Evolutionary conservation across 371 early-diverging fungal genomes (phyloP).

Genomic region (Mortierella sp.): DNA sequence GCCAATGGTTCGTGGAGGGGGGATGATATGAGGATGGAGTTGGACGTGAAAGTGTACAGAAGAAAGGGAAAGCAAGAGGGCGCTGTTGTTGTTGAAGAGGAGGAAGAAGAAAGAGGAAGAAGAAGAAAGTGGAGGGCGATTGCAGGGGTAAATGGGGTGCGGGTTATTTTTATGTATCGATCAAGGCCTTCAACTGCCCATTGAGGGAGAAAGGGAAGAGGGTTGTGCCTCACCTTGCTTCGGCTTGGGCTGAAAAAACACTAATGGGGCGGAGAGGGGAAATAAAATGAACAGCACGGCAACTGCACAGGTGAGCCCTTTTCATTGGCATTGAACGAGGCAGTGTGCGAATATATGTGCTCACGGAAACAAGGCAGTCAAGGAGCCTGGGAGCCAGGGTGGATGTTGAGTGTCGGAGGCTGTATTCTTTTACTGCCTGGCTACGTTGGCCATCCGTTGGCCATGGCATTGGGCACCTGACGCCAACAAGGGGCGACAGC

Average conservation of each 20-base stretch:
- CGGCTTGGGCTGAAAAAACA: not conserved
- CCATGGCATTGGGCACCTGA: not conserved
- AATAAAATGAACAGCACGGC: not conserved
- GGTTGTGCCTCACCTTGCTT: not conserved
- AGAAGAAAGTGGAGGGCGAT: not conserved
- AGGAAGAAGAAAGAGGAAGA: not conserved
- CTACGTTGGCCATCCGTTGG: not conserved
- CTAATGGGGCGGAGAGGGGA: not conserved
- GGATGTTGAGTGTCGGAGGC: not conserved
- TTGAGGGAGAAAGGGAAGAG: not conserved
- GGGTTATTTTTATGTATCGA: not conserved
- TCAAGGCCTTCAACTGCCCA: not conserved
- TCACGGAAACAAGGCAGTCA: constrained; percentile 5
- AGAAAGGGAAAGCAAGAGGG: not conserved
- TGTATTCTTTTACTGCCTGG: not conserved
- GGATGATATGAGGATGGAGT: no score
- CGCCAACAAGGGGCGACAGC: not conserved
- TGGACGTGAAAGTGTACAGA: not conserved
- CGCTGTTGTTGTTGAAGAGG: not conserved
- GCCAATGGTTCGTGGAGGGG: not conserved
- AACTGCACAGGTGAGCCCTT: no score
- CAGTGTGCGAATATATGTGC: not conserved
- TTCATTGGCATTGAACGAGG: not conserved
- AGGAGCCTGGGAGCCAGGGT: not conserved
- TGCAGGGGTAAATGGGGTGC: not conserved